Base-by-base conservation (phyloP, 139 green algal species). In the Auxenochlorella pyrenoidosa region DNA sequence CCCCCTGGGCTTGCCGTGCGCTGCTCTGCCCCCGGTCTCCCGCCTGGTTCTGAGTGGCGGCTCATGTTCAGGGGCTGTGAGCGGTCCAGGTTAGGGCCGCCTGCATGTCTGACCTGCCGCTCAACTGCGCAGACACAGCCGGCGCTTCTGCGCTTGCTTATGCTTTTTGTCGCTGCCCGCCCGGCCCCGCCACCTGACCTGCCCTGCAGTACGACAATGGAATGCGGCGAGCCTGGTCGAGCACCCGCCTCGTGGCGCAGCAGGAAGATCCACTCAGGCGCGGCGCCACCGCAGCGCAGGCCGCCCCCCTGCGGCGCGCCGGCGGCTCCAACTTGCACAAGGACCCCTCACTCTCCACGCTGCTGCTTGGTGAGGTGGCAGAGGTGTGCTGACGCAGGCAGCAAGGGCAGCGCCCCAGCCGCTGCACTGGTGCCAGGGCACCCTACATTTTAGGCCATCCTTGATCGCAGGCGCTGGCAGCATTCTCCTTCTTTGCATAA, bases 281-380 rank as follows among this genome's bases (percentile, higher is more conserved):
- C 24, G 38, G 51, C 40, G 59, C 40, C 18, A 26, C 40, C 24
- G 41, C 60, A 43, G 8, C 40, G 63, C 58, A 16, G 68, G 59
- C 30, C 60, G 41, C 66, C 60, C 54, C 54, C 54, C 60, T 30
- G 63, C 63, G 32, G 0, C 44, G 40, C 8, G 36, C 36, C 22
- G 18, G 18, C 40, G 5, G 40, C 6, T 30, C 30, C 15, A 15
- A 0, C 28, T 18, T 85, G 28, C 80, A 63, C 60, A 85, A 85
- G 28, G 87, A 90, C 65, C 87, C 87, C 36, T 90, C 87, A 26
- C 87, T 90, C 18, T 82, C 66, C 38, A 43, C 71, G n/a, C 80
- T 90, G 87, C 87, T 90, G 81, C 86, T 87, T 43, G 86, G 86
- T 2, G 87, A 90, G 65, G 81, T 88, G 54, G 87, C 81, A 13